Percentiles rank a stretch among this genome's conserved stretches.
Conservation (phyloP, 2,329 filamentous ascomycete species). For the Cladosporium sp. region DNA sequence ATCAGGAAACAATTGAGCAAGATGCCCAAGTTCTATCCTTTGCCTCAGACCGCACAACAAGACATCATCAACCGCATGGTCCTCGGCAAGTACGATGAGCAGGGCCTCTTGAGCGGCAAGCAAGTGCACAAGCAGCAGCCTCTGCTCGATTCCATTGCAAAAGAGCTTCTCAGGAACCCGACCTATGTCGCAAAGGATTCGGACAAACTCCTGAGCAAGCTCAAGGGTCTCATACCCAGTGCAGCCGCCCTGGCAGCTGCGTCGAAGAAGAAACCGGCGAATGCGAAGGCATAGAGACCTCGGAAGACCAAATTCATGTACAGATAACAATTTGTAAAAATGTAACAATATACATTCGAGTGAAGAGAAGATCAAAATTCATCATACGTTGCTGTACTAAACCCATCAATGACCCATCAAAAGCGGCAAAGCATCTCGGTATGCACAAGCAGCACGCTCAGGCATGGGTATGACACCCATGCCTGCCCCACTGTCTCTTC, state of each 20-base stretch:
- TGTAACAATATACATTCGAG: background rate
- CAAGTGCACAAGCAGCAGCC: constrained; percentile 20
- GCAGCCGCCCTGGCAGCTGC: background rate
- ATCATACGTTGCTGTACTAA: constrained; percentile 12
- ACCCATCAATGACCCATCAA: background rate
- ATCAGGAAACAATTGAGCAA: constrained; percentile 9
- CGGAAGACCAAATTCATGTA: background rate
- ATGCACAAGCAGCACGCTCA: background rate
- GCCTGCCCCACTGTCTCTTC: background rate
- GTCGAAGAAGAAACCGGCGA: background rate
- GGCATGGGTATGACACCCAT: background rate
- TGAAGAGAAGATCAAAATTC: constrained; percentile 7
- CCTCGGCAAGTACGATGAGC: constrained; percentile 22
- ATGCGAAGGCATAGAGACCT: background rate
- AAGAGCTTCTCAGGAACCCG: constrained; percentile 20
- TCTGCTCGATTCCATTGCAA: constrained; percentile 21
- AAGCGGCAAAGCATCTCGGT: background rate
- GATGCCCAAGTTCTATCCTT: background rate
- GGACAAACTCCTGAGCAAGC: constrained; percentile 31
- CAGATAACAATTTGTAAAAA: background rate
- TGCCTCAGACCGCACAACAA: constrained; percentile 12
- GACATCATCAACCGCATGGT: constrained; percentile 22
- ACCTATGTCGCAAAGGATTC: constrained; percentile 27
- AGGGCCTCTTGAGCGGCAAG: constrained; percentile 15
- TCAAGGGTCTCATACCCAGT: constrained; percentile 20